Evolutionary conservation across 148 eudicot genomes (phyloP).

Genomic region (Cornus kousa): DNA sequence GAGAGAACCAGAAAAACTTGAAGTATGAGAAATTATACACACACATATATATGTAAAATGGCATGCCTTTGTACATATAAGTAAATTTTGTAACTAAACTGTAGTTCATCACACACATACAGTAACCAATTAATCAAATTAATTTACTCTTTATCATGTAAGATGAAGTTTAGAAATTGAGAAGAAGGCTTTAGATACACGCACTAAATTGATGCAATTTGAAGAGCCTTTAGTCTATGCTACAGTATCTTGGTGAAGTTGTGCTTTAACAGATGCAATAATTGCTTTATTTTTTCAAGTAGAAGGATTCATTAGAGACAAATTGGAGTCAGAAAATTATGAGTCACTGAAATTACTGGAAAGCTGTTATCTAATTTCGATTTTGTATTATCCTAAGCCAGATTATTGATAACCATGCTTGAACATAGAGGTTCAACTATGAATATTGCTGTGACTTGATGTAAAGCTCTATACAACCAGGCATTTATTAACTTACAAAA

Average conservation of each 20-base stretch:
- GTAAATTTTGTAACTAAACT: too few relatives aligned
- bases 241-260: too few relatives aligned
- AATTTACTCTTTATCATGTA: neutral
- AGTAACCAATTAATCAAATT: neutral
- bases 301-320: too few relatives aligned
- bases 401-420: neutral
- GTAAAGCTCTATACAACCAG: neutral
- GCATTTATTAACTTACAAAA: neutral
- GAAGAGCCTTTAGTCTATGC: too few relatives aligned
- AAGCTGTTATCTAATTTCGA: neutral
- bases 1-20: neutral
- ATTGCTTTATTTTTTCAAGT: too few relatives aligned
- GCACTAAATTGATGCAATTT: too few relatives aligned
- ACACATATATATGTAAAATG: neutral
- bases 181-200: too few relatives aligned
- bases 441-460: neutral
- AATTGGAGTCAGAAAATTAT: too few relatives aligned
- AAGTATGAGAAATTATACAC: neutral
- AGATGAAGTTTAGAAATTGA: neutral
- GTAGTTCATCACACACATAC: neutral
- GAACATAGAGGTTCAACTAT: neutral
- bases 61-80: neutral
- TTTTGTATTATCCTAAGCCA: neutral
- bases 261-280: too few relatives aligned
- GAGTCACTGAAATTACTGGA: too few relatives aligned